phyloP scores from a whole-genome alignment of 2,329 filamentous ascomycete species.

The Penicillium paneum region DNA sequence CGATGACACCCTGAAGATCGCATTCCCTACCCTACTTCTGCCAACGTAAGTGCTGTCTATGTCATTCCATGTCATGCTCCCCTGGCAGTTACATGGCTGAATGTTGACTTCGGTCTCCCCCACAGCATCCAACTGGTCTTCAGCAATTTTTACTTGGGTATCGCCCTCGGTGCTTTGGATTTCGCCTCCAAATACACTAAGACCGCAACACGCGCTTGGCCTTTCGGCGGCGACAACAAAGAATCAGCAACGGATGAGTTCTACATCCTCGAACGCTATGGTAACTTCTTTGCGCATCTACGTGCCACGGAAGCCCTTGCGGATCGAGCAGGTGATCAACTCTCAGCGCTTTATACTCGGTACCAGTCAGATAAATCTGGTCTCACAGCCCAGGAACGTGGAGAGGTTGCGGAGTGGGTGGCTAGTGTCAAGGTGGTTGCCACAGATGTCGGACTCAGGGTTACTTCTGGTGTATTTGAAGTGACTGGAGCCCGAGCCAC shows the following conservation, averaged over 20 bases:
- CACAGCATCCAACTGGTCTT: constrained; percentile 62
- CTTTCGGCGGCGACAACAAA: constrained; percentile 62
- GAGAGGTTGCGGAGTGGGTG: constrained; percentile 61
- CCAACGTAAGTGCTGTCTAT: constrained; percentile 48
- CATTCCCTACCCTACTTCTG: constrained; percentile 57
- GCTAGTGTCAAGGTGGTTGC: constrained; percentile 62
- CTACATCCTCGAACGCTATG: constrained; percentile 63
- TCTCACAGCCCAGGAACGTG: constrained; percentile 53
- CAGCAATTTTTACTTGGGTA: constrained; percentile 64
- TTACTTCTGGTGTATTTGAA: constrained; percentile 63
- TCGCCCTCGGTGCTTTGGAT: constrained; percentile 57
- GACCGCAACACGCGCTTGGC: constrained; percentile 60
- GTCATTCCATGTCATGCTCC: background rate
- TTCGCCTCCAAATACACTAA: constrained; percentile 57
- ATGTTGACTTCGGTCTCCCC: background rate
- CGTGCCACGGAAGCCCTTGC: constrained; percentile 58
- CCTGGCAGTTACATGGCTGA: background rate
- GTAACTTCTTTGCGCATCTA: constrained; percentile 61
- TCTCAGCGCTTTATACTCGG: constrained; percentile 48
- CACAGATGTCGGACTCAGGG: constrained; percentile 57
- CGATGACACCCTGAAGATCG: constrained; percentile 50
- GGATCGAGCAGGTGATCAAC: constrained; percentile 53
- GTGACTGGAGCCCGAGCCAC: constrained; percentile 60
- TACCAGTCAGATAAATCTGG: constrained; percentile 41
- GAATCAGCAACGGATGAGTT: constrained; percentile 59